Percentiles rank a stretch among this genome's conserved stretches.
Conservation (phyloP, 345 rosid species). For the Dipteronia dyeriana region DNA sequence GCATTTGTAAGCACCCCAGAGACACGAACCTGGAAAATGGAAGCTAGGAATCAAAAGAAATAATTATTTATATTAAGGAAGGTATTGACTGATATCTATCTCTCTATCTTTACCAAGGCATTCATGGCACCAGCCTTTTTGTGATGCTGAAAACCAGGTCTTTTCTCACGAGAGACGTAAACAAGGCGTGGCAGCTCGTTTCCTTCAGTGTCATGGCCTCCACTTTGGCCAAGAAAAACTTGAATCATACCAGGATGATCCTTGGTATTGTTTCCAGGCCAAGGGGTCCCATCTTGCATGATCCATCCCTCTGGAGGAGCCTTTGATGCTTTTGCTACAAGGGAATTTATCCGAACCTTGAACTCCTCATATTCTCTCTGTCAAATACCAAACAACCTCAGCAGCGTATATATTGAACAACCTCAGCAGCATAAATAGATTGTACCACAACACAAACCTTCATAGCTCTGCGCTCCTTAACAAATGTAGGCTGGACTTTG, state of each 20-base stretch:
- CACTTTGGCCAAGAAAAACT: constrained; percentile 84
- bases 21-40: constrained; percentile 64
- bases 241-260: constrained; percentile 99
- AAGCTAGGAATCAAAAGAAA: constrained; percentile 3
- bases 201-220: constrained; percentile 84
- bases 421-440: no score
- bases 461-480: constrained; percentile 95
- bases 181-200: constrained; percentile 83
- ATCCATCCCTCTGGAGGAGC: constrained; percentile 92
- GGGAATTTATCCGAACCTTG: constrained; percentile 85
- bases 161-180: constrained; percentile 87
- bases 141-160: constrained; percentile 86
- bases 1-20: constrained; percentile 89
- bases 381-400: constrained; percentile 19
- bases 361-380: constrained; percentile 98
- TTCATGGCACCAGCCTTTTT: constrained; percentile 99
- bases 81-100: neutral
- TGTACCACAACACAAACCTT: constrained; percentile 51
- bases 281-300: constrained; percentile 98
- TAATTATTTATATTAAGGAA: neutral
- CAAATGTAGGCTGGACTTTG: constrained; percentile 94
- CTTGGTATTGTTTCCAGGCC: constrained; percentile 99
- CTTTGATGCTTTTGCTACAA: constrained; percentile 81
- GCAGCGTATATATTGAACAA: no score
- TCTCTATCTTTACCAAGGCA: constrained; percentile 60